Conservation (phyloP, 768 basidiomycete genomes). For the Leccinum arenicola region DNA sequence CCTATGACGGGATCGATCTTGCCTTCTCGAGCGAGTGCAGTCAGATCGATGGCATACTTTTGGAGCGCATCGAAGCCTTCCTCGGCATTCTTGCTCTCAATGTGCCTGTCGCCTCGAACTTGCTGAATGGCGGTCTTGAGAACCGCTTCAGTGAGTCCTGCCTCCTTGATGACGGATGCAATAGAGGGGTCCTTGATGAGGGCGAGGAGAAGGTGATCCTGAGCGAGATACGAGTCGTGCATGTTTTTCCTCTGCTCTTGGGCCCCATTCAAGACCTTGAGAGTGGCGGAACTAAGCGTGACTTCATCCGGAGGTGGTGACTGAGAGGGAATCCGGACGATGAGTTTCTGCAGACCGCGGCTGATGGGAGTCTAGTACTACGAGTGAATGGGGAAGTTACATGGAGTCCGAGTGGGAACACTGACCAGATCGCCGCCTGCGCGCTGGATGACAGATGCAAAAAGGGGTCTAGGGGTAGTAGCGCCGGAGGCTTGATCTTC, state of each 20-base stretch:
- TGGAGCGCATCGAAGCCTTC: slow-evolving; percentile 90
- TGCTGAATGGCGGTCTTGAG: slow-evolving; percentile 78
- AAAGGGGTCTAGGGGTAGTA: slow-evolving; percentile 54
- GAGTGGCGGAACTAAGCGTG: slow-evolving; percentile 51
- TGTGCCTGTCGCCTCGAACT: slow-evolving; percentile 76
- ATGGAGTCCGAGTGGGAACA: background rate
- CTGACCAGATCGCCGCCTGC: slow-evolving; percentile 84
- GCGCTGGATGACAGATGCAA: slow-evolving; percentile 73
- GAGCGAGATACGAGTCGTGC: slow-evolving; percentile 90
- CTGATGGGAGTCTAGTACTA: slow-evolving; percentile 50
- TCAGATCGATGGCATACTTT: slow-evolving; percentile 87
- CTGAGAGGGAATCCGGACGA: slow-evolving; percentile 82
- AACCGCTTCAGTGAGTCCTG: slow-evolving; percentile 63
- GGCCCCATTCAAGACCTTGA: slow-evolving; percentile 72
- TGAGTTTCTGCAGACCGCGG: slow-evolving; percentile 68
- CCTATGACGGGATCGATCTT: slow-evolving; percentile 97
- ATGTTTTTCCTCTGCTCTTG: slow-evolving; percentile 76
- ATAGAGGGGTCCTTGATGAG: slow-evolving; percentile 75
- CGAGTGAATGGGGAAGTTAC: background rate
- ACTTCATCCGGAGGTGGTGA: slow-evolving; percentile 84
- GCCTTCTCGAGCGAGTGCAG: slow-evolving; percentile 83
- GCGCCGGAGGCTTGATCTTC: slow-evolving; percentile 46
- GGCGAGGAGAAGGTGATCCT: slow-evolving; percentile 88
- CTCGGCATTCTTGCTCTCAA: slow-evolving; percentile 85
- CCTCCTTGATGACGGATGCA: slow-evolving; percentile 68